Base-by-base conservation (phyloP, 192 early-diverging fungal genomes). In the Coemansia guatemalensis region DNA sequence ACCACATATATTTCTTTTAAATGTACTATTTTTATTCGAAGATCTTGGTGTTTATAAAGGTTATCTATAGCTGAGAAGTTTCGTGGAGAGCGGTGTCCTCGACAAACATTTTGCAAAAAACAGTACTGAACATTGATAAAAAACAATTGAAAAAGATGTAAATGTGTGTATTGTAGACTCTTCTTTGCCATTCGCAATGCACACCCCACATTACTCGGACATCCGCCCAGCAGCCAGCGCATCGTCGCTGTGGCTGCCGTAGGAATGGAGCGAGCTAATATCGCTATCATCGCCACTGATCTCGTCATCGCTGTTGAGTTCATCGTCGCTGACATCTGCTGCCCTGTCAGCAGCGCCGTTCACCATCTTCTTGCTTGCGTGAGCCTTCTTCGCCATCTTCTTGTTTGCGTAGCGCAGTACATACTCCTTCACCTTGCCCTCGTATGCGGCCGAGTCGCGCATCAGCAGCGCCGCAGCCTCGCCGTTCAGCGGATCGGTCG, bases 401-500 rank as follows among this genome's bases (percentile, higher is more conserved):
- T 67, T 80, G 74, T 61, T 86, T 73, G 58, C 89, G 85, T 48
- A 86, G 82, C 58, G 88, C 88, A 61, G 85, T 88, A 74, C 78
- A 50, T 81, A 81, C 33, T 81, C 95, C 83, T 92, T 95, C 25
- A 98, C 97, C 83, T 95, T 96, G 8, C 64, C 54, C 68, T 99
- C 95, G 75, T 99, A 99, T 25, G 87, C 88, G 1, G 86, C 53
- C 17, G 94, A 81, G 57, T 98, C 97, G 20, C 97, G 85, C 94
- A 98, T 97, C 74, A 99, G 75, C 68, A 99, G 75, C 20, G 97
- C 94, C 4, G 97, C 97, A 0, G 97, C 97, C 80, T 99, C 97
- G 48, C 97, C 96, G 68, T 99, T 99, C 53, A 99, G 82, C 26
- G 97, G 97, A 71, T 99, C 97, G 6, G 94, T 96, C n/a, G 97